Base-by-base conservation (phyloP, 805 yeast genomes). In the Ogataea paraovalis region DNA sequence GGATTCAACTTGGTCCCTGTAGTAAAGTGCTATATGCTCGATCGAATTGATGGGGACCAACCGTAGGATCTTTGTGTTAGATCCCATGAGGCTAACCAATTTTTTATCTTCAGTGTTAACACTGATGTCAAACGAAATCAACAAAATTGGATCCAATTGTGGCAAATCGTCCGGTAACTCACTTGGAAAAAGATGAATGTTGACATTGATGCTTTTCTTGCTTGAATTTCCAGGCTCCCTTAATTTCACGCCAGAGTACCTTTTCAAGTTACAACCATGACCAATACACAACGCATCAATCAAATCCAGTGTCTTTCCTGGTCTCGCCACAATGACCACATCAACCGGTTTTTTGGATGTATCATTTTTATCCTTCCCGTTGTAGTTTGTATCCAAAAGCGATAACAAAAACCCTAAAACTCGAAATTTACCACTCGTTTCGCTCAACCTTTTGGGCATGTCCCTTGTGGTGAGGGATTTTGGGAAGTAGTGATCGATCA, bases 401-500 rank as follows among this genome's bases (percentile, higher is more conserved):
- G 78, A 74, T 20, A 89, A 62, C 42, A 92, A 62, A 59, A 83
- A 85, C 45, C 73, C 75, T 51, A 92, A 65, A 2, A 84, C 87
- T 49, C 76, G 74, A 66, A 92, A 90, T 64, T 91, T 92, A 16
- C 96, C 96, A 64, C 90, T 82, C 1, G 92, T 83, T 41, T 85
- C 88, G 3, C 83, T 82, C 42, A 89, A 60, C 63, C 87, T 78
- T 41, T 68, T 69, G 7, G 94, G 87, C 49, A 82, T 78, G 58
- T 87, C 94, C 63, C 83, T 82, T 40, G 81, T 79, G 10, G 79
- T 75, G 51, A 87, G 70, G 51, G 83, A 82, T 65, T 84, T 87
- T 14, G 98, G 98, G 75, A 88, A 78, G 56, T 84, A 83, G 62
- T 91, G 96, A 48, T 83, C 83, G 45, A 92, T 87, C 44, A 92